Evolutionary conservation across 305 asterid genomes (phyloP).

Genomic region (Nicotiana rustica): DNA sequence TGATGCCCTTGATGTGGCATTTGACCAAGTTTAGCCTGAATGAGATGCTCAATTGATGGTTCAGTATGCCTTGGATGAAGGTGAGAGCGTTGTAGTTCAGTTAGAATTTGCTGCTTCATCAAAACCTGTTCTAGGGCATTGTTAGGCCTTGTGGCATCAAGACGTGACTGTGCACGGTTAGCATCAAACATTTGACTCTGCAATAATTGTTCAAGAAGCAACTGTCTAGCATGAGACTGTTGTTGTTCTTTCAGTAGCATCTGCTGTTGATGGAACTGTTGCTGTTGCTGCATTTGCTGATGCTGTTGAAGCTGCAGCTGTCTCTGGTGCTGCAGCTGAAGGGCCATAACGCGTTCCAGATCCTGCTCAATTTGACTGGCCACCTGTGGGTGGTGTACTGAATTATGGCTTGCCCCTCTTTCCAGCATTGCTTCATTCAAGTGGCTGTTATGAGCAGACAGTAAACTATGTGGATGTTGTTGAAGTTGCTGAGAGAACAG

Average conservation of each 20-base stretch:
- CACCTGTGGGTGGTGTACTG: constrained; percentile 66
- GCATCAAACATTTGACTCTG: constrained; percentile 77
- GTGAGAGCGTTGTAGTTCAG: constrained; percentile 73
- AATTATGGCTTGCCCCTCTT: constrained; percentile 56
- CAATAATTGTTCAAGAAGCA: constrained; percentile 78
- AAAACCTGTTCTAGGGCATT: constrained; percentile 74
- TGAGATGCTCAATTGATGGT: constrained; percentile 82
- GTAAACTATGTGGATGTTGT: constrained; percentile 57
- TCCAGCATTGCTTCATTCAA: constrained; percentile 69
- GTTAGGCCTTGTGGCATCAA: constrained; percentile 72
- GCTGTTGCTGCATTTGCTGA: constrained; percentile 69
- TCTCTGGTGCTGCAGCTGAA: constrained; percentile 83
- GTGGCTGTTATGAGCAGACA: constrained; percentile 62
- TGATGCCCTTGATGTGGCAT: constrained; percentile 69
- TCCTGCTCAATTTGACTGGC: constrained; percentile 68
- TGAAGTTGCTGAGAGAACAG: constrained; percentile 66
- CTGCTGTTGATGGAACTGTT: constrained; percentile 80
- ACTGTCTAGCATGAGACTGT: constrained; percentile 78
- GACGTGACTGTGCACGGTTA: constrained; percentile 66
- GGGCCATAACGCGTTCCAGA: constrained; percentile 69
- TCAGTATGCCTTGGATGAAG: constrained; percentile 74
- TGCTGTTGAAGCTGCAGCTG: constrained; percentile 74
- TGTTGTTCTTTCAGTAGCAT: constrained; percentile 80
- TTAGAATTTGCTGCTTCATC: constrained; percentile 75
- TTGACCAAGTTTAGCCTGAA: constrained; percentile 86